phyloP scores from a whole-genome alignment of 306 rosid genomes.

The Lathyrus oleraceus region DNA sequence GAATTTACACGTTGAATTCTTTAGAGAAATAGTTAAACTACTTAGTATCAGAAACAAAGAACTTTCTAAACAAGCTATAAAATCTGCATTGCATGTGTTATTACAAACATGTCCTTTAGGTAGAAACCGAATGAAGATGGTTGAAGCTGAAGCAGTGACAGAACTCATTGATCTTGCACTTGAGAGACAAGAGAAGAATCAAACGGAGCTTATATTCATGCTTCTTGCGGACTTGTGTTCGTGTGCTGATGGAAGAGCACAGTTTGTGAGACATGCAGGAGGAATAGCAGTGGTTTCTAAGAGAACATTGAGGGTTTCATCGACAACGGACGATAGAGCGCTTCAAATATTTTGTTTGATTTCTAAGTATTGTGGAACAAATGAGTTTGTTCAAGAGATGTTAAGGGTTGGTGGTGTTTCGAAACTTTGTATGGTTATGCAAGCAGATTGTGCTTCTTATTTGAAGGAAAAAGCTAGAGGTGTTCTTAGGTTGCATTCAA shows the following conservation, averaged over 20 bases:
- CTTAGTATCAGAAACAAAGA: constrained; percentile 33
- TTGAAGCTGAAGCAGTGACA: constrained; percentile 60
- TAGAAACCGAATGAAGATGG: constrained; percentile 54
- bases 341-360: constrained; percentile 50
- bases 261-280: constrained; percentile 55
- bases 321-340: constrained; percentile 52
- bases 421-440: constrained; percentile 83
- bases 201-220: constrained; percentile 53
- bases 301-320: constrained; percentile 67
- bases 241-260: constrained; percentile 71
- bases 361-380: constrained; percentile 47
- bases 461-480: constrained; percentile 65
- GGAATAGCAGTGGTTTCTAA: constrained; percentile 65
- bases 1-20: constrained; percentile 46
- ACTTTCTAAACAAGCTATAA: constrained; percentile 43
- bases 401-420: constrained; percentile 71
- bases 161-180: constrained; percentile 60
- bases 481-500: constrained; percentile 62
- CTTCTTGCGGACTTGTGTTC: constrained; percentile 57
- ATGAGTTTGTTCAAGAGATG: constrained; percentile 65
- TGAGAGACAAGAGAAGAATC: constrained; percentile 44
- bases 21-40: constrained; percentile 44
- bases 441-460: constrained; percentile 53
- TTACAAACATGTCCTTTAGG: constrained; percentile 50
- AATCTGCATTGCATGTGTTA: constrained; percentile 50